phyloP scores from a whole-genome alignment of 306 rosid species.

The Lupinus albus region DNA sequence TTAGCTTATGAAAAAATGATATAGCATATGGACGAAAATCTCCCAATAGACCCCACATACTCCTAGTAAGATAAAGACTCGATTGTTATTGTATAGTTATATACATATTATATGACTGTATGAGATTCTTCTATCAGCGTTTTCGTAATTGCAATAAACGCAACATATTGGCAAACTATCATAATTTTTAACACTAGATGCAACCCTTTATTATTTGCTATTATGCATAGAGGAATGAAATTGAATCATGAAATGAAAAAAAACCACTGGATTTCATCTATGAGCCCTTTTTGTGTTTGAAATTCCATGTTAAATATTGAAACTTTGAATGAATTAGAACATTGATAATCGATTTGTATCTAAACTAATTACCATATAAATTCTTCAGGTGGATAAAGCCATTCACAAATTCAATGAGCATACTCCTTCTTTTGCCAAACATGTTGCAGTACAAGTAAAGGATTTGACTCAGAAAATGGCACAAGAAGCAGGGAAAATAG shows the following conservation, averaged over 20 bases:
- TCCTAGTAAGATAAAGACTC: too few relatives aligned
- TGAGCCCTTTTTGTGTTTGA: background rate
- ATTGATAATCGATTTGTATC: background rate
- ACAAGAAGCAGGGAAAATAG: conserved; percentile 48
- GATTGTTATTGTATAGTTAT: too few relatives aligned
- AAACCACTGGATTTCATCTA: background rate
- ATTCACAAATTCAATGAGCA: conserved; percentile 55
- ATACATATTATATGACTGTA: too few relatives aligned
- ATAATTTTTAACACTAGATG: too few relatives aligned
- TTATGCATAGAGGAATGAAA: background rate
- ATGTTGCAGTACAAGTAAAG: conserved; percentile 42
- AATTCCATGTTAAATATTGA: background rate
- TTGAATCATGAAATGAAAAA: background rate
- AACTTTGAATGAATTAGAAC: background rate
- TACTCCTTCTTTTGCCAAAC: conserved; percentile 68
- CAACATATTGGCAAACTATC: too few relatives aligned
- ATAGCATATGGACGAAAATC: too few relatives aligned
- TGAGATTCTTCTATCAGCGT: too few relatives aligned
- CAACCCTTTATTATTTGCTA: background rate
- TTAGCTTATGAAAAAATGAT: too few relatives aligned
- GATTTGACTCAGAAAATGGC: conserved; percentile 43
- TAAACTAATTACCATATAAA: background rate
- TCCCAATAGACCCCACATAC: too few relatives aligned
- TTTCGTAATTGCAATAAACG: too few relatives aligned
- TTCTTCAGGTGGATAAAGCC: conserved; percentile 65